Evolutionary conservation across 495 filamentous ascomycete species (phyloP).

Genomic region (Tuber borchii): DNA sequence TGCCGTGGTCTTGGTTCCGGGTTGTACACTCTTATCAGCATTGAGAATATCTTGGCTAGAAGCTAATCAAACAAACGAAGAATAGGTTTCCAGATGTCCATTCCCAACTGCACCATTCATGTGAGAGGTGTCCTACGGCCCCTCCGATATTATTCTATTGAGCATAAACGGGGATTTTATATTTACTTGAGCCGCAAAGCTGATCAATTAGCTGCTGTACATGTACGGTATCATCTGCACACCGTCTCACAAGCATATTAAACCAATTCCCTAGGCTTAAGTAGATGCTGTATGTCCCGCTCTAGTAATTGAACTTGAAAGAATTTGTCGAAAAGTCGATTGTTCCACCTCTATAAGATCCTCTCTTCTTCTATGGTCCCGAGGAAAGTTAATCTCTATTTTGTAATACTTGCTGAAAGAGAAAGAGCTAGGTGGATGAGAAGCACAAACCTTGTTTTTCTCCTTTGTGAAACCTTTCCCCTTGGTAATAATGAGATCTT

Average conservation of each 20-base stretch:
- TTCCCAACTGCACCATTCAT: neutral
- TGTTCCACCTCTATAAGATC: slow-evolving; percentile 74
- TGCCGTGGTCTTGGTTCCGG: neutral
- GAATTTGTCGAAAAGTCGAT: slow-evolving; percentile 74
- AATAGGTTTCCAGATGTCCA: neutral
- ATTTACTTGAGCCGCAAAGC: neutral
- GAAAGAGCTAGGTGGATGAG: neutral
- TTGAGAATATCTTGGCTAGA: neutral
- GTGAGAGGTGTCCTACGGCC: neutral
- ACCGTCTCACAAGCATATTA: neutral
- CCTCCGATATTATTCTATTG: neutral
- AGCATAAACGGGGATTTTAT: neutral
- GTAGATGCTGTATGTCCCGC: neutral
- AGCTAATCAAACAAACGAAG: neutral
- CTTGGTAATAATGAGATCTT: slow-evolving; percentile 80
- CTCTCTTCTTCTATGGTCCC: slow-evolving; percentile 58
- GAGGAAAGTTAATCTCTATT: slow-evolving; percentile 10
- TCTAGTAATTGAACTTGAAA: slow-evolving; percentile 81
- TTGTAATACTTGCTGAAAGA: slow-evolving; percentile 15
- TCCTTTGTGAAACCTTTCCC: slow-evolving; percentile 99
- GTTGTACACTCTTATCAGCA: neutral
- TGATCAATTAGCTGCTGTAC: neutral
- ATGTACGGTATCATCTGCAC: neutral
- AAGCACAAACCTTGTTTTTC: slow-evolving; percentile 83
- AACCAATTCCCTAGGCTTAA: neutral